These are phyloP conservation scores for Madurella mycetomatis DNA, from an alignment of 2,329 filamentous ascomycete genomes.

Conservation along the genomic window DNA sequence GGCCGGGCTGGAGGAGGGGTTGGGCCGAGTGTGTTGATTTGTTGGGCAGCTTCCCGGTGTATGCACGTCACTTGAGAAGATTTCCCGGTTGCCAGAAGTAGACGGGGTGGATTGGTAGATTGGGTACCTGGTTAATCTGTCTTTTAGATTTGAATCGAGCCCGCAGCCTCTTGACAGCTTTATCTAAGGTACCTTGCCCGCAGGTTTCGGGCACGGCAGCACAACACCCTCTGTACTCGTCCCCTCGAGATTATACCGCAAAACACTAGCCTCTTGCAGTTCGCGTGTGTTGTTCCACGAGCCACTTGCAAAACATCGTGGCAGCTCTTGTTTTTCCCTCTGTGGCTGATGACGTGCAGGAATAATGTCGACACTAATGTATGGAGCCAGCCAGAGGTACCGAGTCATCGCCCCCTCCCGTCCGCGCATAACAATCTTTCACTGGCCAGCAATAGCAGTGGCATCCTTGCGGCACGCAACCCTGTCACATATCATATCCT, in stretches of 20 bases:
- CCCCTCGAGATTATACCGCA: no score
- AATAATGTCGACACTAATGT: no score
- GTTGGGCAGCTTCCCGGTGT: background rate
- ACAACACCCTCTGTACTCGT: no score
- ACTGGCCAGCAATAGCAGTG: no score
- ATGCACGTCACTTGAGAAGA: background rate
- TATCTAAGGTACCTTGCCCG: background rate
- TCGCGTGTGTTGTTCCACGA: no score
- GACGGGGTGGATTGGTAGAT: conserved; percentile 8
- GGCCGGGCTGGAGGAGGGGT: background rate
- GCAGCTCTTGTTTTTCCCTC: background rate
- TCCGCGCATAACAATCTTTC: background rate
- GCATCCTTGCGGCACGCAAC: no score
- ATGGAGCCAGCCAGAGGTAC: no score
- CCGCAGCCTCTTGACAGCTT: background rate
- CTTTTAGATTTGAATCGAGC: background rate
- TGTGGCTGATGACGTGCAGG: background rate
- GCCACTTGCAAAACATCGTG: no score
- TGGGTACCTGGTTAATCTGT: conserved; percentile 7
- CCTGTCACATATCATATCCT: no score
- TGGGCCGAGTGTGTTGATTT: background rate
- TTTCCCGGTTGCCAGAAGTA: conserved; percentile 1
- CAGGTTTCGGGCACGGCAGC: no score
- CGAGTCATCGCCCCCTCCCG: background rate
- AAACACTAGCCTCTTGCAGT: no score